These are phyloP conservation scores for Pleurotus pulmonarius DNA, from an alignment of 768 basidiomycete species.

Conservation along the genomic window DNA sequence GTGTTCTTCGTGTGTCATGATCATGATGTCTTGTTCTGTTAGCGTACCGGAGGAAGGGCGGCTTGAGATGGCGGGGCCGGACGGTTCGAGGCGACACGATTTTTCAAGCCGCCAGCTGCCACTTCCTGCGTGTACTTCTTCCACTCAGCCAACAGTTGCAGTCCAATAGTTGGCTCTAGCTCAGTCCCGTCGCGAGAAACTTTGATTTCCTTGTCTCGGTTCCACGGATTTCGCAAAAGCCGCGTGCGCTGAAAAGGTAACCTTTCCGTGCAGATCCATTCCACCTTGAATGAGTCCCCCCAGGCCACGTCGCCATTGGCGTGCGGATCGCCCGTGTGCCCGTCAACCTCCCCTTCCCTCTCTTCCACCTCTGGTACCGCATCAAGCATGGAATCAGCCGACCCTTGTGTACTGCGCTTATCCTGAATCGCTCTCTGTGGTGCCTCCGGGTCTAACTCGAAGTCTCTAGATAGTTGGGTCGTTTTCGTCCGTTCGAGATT, in stretches of 20 bases:
- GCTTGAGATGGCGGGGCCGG: too few relatives aligned
- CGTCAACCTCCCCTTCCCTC: slow-evolving; percentile 20
- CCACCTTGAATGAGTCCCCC: slow-evolving; percentile 78
- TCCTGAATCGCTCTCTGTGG: slow-evolving; percentile 32
- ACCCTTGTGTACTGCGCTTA: slow-evolving; percentile 8
- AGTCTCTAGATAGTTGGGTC: slow-evolving; percentile 13
- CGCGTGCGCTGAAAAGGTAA: slow-evolving; percentile 75
- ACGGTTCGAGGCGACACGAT: too few relatives aligned
- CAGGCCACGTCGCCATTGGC: slow-evolving; percentile 35
- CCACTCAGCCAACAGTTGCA: slow-evolving; percentile 71
- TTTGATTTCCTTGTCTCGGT: slow-evolving; percentile 78
- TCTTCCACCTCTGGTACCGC: slow-evolving; percentile 24
- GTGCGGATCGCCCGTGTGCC: too few relatives aligned
- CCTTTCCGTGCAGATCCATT: slow-evolving; percentile 73
- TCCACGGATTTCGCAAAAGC: slow-evolving; percentile 91
- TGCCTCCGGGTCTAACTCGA: slow-evolving; percentile 37
- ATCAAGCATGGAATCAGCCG: slow-evolving; percentile 10
- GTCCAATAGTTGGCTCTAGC: slow-evolving; percentile 75
- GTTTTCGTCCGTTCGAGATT: too few relatives aligned
- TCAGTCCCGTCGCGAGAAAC: slow-evolving; percentile 91
- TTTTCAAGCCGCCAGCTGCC: too few relatives aligned
- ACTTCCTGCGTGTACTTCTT: slow-evolving; percentile 24
- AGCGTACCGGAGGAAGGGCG: neutral
- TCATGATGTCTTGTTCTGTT: too few relatives aligned
- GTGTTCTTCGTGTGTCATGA: too few relatives aligned